Evolutionary conservation across 2,329 filamentous ascomycete species (phyloP).

Genomic region (Cytospora mali): DNA sequence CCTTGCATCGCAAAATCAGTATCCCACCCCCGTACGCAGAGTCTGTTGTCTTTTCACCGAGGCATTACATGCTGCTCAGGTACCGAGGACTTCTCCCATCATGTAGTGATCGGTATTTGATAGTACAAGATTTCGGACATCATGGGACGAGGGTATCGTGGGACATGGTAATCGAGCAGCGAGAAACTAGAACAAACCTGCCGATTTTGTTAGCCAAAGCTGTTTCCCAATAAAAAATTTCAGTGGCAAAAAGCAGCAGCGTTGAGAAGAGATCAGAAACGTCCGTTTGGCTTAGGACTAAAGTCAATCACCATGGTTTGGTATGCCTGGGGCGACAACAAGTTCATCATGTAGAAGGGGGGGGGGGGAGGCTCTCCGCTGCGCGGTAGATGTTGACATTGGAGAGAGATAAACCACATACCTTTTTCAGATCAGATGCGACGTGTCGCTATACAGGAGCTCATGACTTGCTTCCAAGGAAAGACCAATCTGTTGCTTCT

Average conservation of each 20-base stretch:
- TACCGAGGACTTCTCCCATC: slow-evolving; percentile 33
- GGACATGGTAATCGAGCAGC: not conserved
- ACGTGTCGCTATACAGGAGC: not conserved
- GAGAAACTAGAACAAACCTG: slow-evolving; percentile 28
- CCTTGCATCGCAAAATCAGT: slow-evolving; percentile 13
- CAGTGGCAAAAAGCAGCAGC: slow-evolving; percentile 7
- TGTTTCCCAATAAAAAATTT: not conserved
- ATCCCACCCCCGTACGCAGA: not conserved
- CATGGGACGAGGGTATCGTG: slow-evolving; percentile 35
- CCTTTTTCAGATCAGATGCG: slow-evolving; percentile 19
- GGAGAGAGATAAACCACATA: slow-evolving; percentile 25
- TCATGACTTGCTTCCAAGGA: not conserved
- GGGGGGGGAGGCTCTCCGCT: slow-evolving; percentile 5
- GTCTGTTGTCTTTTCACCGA: not conserved
- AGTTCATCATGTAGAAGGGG: slow-evolving; percentile 55
- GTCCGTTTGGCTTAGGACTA: slow-evolving; percentile 53
- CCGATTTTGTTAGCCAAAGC: slow-evolving; percentile 30
- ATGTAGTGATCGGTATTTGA: slow-evolving; percentile 46
- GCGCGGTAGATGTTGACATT: slow-evolving; percentile 10
- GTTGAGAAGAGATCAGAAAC: slow-evolving; percentile 41
- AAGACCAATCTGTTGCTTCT: slow-evolving; percentile 2
- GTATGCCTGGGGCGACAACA: slow-evolving; percentile 63
- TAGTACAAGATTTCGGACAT: slow-evolving; percentile 48
- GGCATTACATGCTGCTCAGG: slow-evolving; percentile 28
- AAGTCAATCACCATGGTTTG: slow-evolving; percentile 57